Conservation (phyloP, 2,329 filamentous ascomycete genomes). For the Nemania diffusa region DNA sequence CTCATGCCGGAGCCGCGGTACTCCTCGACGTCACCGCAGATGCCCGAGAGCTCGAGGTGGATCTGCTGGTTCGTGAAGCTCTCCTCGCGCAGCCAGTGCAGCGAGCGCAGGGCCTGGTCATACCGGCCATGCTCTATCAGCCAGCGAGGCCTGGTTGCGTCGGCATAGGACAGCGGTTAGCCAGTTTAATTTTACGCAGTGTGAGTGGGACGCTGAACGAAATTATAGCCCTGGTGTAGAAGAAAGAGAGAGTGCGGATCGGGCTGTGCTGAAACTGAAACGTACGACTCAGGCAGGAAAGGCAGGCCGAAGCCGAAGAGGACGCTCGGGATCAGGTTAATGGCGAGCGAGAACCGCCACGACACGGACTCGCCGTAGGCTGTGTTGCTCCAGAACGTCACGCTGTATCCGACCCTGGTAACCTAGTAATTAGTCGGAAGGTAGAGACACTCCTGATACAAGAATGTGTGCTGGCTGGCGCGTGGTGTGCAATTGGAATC, state of each 20-base stretch:
- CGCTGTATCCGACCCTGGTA: conserved; percentile 64
- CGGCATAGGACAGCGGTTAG: not conserved
- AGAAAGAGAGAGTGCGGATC: too few relatives aligned
- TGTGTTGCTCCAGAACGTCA: conserved; percentile 62
- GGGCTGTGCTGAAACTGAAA: too few relatives aligned
- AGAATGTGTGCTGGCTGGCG: too few relatives aligned
- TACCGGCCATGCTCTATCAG: conserved; percentile 61
- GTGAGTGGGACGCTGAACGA: too few relatives aligned
- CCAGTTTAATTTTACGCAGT: too few relatives aligned
- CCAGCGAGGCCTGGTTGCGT: conserved; percentile 61
- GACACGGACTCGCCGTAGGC: conserved; percentile 59
- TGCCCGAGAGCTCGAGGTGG: conserved; percentile 58
- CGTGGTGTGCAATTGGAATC: not conserved
- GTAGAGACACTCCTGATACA: not conserved
- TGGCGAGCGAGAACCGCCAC: conserved; percentile 62
- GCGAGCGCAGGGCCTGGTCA: conserved; percentile 56
- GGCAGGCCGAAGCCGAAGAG: conserved; percentile 62
- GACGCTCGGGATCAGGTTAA: conserved; percentile 62
- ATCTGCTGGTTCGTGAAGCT: conserved; percentile 52
- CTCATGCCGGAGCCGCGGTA: conserved; percentile 51
- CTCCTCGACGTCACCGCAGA: conserved; percentile 56
- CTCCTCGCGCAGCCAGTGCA: conserved; percentile 62
- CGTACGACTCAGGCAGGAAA: conserved; percentile 64
- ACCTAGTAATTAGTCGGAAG: not conserved
- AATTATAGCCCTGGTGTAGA: too few relatives aligned